Percentiles rank a stretch among this genome's conserved stretches.
Evolutionary conservation across 495 filamentous ascomycete species (phyloP).

Genomic region (Peziza echinospora): DNA sequence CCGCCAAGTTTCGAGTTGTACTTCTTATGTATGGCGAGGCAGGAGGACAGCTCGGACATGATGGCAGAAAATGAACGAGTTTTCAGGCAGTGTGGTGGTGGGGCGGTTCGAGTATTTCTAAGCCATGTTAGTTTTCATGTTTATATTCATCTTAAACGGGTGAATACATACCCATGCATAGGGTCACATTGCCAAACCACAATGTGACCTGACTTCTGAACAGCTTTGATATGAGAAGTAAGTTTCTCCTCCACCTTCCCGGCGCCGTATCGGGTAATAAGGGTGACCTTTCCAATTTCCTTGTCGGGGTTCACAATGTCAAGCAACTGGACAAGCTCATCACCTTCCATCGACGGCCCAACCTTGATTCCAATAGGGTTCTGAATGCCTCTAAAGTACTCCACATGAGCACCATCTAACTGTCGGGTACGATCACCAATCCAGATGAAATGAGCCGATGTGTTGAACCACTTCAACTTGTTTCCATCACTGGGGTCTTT

Average conservation of each 20-base stretch:
- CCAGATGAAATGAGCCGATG: constrained; percentile 95
- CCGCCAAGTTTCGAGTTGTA: constrained; percentile 71
- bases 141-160: neutral
- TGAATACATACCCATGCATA: constrained; percentile 57
- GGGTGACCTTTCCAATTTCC: constrained; percentile 75
- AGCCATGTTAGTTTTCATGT: neutral
- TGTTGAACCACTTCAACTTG: constrained; percentile 49
- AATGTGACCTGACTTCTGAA: constrained; percentile 47
- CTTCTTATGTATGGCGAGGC: constrained; percentile 62
- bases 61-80: constrained; percentile 75
- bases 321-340: constrained; percentile 54
- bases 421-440: constrained; percentile 92
- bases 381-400: constrained; percentile 88
- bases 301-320: constrained; percentile 61
- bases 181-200: constrained; percentile 98
- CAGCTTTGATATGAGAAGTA: constrained; percentile 64
- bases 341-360: constrained; percentile 54
- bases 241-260: constrained; percentile 46
- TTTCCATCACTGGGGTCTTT: constrained; percentile 32
- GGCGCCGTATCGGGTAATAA: constrained; percentile 88
- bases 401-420: constrained; percentile 75
- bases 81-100: constrained; percentile 45
- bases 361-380: constrained; percentile 96
- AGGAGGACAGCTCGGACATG: constrained; percentile 57
- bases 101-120: constrained; percentile 45